Evolutionary conservation across 2,329 filamentous ascomycete genomes (phyloP), one percentile per base, ranked within the genome.

Genomic region (Aspergillus viridinutans): DNA sequence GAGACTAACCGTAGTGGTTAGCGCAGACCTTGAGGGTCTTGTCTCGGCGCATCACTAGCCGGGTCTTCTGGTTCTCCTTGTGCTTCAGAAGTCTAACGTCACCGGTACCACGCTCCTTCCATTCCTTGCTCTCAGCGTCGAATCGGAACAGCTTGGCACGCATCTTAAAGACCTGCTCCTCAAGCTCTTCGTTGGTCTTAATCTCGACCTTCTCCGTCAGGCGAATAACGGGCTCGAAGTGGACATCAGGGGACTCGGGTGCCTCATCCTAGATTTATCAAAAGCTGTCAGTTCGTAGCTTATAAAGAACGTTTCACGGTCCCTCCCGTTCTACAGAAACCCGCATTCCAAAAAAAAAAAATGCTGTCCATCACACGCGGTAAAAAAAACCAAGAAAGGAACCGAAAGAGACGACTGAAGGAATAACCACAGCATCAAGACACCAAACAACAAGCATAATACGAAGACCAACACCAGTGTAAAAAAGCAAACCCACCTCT

Each of bases 1-100:
- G 23, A 21, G 32, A 81, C 89, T 71, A 87, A 96, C 92, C 88
- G 80, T 99, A 99, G 85, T 99, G 94, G 84, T 99, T 99, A 74
- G 94, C 94, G 88, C 94, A 99, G 79, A 99, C 94, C 85, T 99
- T 99, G 81, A 97, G 87, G 60, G 94, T 99, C 90, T 97, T 97
- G 83, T 99, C 94, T 75, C 94, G 86, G 77, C 94, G 90, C 94
- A 99, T 99, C 68, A 99, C 94, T 70, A 99, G 83, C 69, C 94
- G 87, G 58, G 92, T 96, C 88, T 97, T 97, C 79, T 89, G 87
- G 77, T 96, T 97, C 83, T 97, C 92, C 85, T 92, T 94, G 84
- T 99, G 94, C 87, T 97, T 97, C 74, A 99, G 83, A 77, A 99
- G 84, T 72, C 93, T 87, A 63, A 97, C 92, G 71, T 97, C 93